Percentiles rank a stretch among this genome's conserved stretches.
These are phyloP conservation scores for Puccinia triticina DNA, from an alignment of 1,284 basidiomycete genomes.

Conservation along the genomic window DNA sequence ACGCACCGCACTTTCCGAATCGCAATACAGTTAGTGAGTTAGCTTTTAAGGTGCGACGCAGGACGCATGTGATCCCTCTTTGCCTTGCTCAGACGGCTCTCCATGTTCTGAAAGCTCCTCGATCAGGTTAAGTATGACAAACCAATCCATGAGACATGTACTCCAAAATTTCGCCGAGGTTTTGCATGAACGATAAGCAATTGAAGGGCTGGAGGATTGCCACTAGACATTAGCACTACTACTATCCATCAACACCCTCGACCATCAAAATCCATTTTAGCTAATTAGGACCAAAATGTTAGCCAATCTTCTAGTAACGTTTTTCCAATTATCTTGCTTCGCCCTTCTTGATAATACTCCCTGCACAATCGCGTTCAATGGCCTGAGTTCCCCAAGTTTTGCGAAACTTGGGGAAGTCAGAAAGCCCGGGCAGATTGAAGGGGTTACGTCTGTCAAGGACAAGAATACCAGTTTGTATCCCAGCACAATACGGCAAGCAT, in stretches of 20 bases:
- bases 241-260: background rate
- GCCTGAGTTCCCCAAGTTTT: background rate
- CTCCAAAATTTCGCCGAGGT: background rate
- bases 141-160: background rate
- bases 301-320: background rate
- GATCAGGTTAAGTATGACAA: background rate
- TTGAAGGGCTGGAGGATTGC: background rate
- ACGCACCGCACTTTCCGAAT: too few species aligned
- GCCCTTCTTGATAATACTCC: background rate
- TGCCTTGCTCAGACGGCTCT: background rate
- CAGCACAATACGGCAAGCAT: background rate
- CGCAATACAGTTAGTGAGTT: too few species aligned
- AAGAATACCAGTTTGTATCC: background rate
- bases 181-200: constrained; percentile 4
- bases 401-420: background rate
- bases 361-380: background rate
- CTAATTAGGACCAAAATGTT: background rate
- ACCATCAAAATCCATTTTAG: background rate
- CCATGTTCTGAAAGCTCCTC: background rate
- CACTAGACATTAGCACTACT: background rate
- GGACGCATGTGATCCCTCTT: background rate
- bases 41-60: too few species aligned
- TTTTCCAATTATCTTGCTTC: background rate
- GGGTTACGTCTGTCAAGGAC: background rate
- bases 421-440: background rate